phyloP scores from a whole-genome alignment of 176 grass and related monocot species.

The Saccharum officinarum region DNA sequence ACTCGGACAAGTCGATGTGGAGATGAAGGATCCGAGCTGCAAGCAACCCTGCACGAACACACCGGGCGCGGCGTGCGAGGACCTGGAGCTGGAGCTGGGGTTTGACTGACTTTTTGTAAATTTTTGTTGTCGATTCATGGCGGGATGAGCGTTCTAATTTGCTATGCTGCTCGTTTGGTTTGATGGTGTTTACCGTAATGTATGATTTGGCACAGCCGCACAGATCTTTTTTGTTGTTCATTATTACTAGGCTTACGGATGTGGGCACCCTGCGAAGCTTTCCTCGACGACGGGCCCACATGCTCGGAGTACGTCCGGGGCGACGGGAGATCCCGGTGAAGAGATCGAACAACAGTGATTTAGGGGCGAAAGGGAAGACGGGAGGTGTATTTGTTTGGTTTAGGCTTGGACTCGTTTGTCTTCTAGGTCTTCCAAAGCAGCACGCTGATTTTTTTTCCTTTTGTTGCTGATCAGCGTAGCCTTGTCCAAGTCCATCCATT shows the following conservation, averaged over 20 bases:
- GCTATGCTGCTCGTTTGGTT: constrained; percentile 16
- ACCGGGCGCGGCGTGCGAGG: neutral
- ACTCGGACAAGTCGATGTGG: constrained; percentile 68
- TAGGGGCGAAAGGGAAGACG: too few species aligned
- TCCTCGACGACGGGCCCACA: neutral
- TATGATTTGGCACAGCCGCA: neutral
- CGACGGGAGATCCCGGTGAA: neutral
- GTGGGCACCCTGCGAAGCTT: neutral
- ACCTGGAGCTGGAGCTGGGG: neutral
- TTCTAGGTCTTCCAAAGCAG: too few species aligned
- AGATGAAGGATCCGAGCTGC: constrained; percentile 35
- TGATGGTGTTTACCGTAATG: constrained; percentile 32
- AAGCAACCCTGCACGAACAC: neutral
- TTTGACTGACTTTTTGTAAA: constrained; percentile 47
- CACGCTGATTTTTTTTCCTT: too few species aligned
- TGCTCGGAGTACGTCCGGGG: too few species aligned
- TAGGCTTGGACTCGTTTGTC: too few species aligned
- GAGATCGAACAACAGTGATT: too few species aligned
- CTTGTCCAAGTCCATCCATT: too few species aligned
- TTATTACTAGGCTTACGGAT: neutral
- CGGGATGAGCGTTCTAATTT: neutral
- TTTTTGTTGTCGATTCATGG: constrained; percentile 44
- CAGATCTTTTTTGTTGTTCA: neutral
- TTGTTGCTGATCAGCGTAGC: too few species aligned
- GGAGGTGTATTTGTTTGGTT: too few species aligned